Conservation (phyloP, 202 grass and related monocot genomes). For the Saccharum hybrid region DNA sequence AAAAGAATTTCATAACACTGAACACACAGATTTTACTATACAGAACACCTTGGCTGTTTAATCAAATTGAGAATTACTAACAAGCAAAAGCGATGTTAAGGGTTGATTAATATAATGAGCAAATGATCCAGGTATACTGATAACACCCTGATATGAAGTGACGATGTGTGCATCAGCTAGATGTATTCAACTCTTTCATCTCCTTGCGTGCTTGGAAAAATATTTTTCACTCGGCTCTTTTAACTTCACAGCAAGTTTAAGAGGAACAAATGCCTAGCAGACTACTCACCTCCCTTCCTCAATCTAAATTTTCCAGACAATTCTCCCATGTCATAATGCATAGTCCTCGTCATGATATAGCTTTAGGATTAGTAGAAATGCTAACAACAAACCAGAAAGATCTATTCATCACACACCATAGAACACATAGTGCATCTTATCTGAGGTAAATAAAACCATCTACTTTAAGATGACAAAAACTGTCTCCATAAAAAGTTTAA, state of each 20-base stretch:
- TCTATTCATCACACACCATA: neutral
- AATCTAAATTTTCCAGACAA: neutral
- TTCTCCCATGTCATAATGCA: neutral
- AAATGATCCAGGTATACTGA: neutral
- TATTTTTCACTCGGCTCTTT: neutral
- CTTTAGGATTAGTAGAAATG: constrained; percentile 2
- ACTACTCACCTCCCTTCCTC: neutral
- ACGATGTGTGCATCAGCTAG: neutral
- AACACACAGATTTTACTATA: neutral
- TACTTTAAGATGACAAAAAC: neutral
- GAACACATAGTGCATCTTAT: neutral
- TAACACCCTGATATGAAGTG: neutral
- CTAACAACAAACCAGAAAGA: neutral
- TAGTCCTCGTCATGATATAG: neutral
- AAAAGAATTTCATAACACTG: constrained; percentile 24
- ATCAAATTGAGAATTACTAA: neutral
- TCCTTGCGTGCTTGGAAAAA: neutral
- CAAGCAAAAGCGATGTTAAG: neutral
- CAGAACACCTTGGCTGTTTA: neutral
- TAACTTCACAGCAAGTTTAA: neutral
- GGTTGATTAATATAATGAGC: neutral
- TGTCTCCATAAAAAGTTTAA: neutral
- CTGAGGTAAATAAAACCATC: neutral
- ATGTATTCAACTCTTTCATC: neutral
- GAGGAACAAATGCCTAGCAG: neutral